These are phyloP conservation scores for Clarkia xantiana DNA, from an alignment of 345 rosid species.

Conservation along the genomic window DNA sequence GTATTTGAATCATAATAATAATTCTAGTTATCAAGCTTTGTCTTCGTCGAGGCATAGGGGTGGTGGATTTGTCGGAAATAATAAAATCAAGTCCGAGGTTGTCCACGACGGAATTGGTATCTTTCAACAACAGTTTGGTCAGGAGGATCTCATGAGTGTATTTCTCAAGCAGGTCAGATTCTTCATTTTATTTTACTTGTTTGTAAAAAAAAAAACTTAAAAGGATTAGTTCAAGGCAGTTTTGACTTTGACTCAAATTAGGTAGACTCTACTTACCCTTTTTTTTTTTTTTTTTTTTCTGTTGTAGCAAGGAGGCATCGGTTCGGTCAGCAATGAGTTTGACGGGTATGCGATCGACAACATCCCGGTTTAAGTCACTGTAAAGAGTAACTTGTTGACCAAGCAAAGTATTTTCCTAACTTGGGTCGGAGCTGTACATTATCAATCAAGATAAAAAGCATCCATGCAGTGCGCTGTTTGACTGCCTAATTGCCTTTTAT, in stretches of 20 bases:
- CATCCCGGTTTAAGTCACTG: no score
- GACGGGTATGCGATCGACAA: conserved; percentile 67
- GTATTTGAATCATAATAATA: no score
- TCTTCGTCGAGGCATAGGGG: conserved; percentile 12
- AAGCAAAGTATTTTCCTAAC: no score
- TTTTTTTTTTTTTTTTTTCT: neutral
- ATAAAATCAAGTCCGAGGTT: conserved; percentile 50
- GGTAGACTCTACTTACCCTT: no score
- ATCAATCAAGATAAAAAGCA: no score
- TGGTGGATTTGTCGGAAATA: conserved; percentile 37
- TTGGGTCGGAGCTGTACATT: no score
- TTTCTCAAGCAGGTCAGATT: conserved; percentile 62
- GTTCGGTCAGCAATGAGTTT: conserved; percentile 44
- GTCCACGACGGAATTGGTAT: conserved; percentile 30
- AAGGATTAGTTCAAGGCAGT: no score
- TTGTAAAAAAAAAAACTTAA: no score
- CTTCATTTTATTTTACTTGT: neutral
- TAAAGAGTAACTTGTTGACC: no score
- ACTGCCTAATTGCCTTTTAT: no score
- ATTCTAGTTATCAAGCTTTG: neutral
- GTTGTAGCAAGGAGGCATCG: conserved; percentile 49
- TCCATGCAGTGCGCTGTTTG: no score
- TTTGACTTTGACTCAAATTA: no score
- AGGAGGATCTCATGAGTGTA: conserved; percentile 85
- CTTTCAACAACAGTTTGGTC: conserved; percentile 43